Percentiles rank a stretch among this genome's conserved stretches.
Conservation (phyloP, 164 flowering plant species). For the Umbilicus rupestris region DNA sequence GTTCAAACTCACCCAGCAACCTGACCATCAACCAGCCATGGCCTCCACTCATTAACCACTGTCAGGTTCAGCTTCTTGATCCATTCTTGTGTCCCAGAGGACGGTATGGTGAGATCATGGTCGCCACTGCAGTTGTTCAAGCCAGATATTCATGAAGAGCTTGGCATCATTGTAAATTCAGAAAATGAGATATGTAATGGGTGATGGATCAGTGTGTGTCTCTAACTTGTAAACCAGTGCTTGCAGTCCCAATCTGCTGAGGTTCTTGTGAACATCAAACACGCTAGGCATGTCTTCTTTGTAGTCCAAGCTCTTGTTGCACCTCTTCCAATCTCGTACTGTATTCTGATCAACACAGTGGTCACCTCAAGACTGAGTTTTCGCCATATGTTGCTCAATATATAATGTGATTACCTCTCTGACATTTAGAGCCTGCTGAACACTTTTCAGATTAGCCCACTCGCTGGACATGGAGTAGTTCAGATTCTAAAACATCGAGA, state of each 20-base stretch:
- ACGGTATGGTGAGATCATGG: slow-evolving; percentile 12
- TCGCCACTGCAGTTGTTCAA: slow-evolving; percentile 9
- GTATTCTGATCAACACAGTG: slow-evolving; percentile 10
- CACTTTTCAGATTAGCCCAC: slow-evolving; percentile 20
- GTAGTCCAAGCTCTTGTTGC: slow-evolving; percentile 10
- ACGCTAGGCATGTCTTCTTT: slow-evolving; percentile 4
- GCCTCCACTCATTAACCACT: slow-evolving; percentile 12
- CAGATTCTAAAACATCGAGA: slow-evolving; percentile 9
- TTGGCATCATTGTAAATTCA: too few relatives aligned
- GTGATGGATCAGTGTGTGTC: too few relatives aligned
- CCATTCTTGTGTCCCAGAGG: slow-evolving; percentile 12
- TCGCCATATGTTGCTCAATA: neutral
- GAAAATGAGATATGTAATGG: too few relatives aligned
- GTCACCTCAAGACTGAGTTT: too few relatives aligned
- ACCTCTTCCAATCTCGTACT: slow-evolving; percentile 10
- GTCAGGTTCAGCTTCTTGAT: slow-evolving; percentile 7
- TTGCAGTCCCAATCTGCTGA: slow-evolving; percentile 12
- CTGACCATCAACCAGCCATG: slow-evolving; percentile 15
- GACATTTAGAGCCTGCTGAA: slow-evolving; percentile 12
- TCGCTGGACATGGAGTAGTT: slow-evolving; percentile 12
- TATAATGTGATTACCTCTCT: slow-evolving; percentile 1
- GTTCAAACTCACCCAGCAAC: slow-evolving; percentile 6
- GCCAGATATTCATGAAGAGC: neutral
- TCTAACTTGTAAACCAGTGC: slow-evolving; percentile 14
- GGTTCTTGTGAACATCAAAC: slow-evolving; percentile 10